Evolutionary conservation across 2,329 filamentous ascomycete species (phyloP).

Genomic region (Cryphonectria nitschkei): DNA sequence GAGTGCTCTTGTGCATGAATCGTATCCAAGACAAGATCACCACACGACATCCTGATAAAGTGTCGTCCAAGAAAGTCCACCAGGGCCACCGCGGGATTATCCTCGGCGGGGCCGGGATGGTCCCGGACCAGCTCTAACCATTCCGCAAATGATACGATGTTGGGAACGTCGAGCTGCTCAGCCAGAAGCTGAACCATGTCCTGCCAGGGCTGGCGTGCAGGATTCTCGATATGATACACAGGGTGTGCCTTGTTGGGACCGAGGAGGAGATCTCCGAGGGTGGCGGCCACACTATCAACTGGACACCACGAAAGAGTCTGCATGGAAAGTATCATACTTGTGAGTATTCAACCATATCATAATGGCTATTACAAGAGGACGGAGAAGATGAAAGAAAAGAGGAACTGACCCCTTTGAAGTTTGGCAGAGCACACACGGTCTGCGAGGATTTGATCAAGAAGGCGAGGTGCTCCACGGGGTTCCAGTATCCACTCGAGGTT

Average conservation of each 20-base stretch:
- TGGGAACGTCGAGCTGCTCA: constrained; percentile 32
- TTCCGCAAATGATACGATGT: constrained; percentile 35
- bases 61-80: constrained; percentile 38
- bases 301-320: constrained; percentile 48
- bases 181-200: constrained; percentile 1
- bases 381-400: neutral
- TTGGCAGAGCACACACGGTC: constrained; percentile 46
- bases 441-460: constrained; percentile 56
- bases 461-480: constrained; percentile 52
- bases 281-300: constrained; percentile 42
- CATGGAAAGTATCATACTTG: neutral
- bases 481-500: constrained; percentile 56
- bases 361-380: neutral
- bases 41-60: constrained; percentile 38
- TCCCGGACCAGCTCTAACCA: constrained; percentile 36
- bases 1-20: constrained; percentile 34
- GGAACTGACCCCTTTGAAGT: constrained; percentile 39
- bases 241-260: constrained; percentile 12
- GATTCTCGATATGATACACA: constrained; percentile 20
- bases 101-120: constrained; percentile 24
- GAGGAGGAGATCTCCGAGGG: constrained; percentile 35
- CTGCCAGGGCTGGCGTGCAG: constrained; percentile 3
- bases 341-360: neutral
- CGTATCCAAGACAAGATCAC: constrained; percentile 37
- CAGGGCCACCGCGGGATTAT: constrained; percentile 34